Evolutionary conservation across 1,139 yeast species (phyloP).

Genomic region (Scheffersomyces titani): DNA sequence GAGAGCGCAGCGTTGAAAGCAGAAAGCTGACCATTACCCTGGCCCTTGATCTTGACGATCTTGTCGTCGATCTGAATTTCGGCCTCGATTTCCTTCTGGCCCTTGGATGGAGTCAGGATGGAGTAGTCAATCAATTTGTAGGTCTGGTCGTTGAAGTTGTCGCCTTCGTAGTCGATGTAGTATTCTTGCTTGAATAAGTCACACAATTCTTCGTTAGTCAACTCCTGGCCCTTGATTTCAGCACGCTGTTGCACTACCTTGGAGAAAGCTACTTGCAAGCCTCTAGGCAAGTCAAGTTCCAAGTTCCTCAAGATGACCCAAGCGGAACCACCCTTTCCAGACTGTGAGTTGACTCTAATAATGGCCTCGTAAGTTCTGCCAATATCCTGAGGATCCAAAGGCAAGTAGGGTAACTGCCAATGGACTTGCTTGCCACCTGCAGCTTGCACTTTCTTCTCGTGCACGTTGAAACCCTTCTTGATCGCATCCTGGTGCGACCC

Average conservation of each 20-base stretch:
- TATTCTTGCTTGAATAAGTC: constrained; percentile 72
- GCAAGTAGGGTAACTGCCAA: constrained; percentile 94
- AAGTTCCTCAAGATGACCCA: constrained; percentile 90
- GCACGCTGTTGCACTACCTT: constrained; percentile 80
- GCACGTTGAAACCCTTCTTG: constrained; percentile 84
- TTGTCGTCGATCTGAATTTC: constrained; percentile 50
- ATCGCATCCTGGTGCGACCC: constrained; percentile 99
- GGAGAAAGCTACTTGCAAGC: constrained; percentile 87
- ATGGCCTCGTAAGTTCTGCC: constrained; percentile 98
- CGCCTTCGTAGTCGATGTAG: constrained; percentile 55
- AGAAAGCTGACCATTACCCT: constrained; percentile 95
- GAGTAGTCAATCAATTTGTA: constrained; percentile 55
- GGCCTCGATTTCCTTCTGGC: constrained; percentile 29
- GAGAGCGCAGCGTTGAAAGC: constrained; percentile 81
- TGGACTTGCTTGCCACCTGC: constrained; percentile 33
- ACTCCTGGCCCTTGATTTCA: constrained; percentile 82
- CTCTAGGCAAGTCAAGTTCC: constrained; percentile 91
- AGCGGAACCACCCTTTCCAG: constrained; percentile 98
- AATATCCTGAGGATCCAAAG: constrained; percentile 93
- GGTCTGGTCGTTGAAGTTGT: constrained; percentile 30
- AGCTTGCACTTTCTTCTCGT: constrained; percentile 37
- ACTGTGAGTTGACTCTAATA: constrained; percentile 95
- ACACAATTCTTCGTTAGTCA: constrained; percentile 74
- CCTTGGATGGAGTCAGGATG: constrained; percentile 32
- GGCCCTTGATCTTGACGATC: constrained; percentile 55